Conservation (phyloP, 1,284 basidiomycete genomes). For the Tilletia setariae region DNA sequence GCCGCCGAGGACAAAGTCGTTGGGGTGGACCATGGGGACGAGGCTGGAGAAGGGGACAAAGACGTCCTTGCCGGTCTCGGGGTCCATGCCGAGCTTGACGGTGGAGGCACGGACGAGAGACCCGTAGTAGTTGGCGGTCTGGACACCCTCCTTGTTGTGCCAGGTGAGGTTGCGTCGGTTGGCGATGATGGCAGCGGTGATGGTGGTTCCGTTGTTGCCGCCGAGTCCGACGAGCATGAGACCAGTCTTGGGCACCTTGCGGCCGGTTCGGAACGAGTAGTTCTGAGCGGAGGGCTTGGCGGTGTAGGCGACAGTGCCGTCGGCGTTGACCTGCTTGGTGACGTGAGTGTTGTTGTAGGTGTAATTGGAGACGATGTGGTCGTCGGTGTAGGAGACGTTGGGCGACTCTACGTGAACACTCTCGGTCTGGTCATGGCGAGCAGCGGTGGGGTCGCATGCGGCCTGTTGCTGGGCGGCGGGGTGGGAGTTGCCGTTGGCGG, state of each 20-base stretch:
- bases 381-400: constrained; percentile 47
- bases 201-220: constrained; percentile 94
- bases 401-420: constrained; percentile 51
- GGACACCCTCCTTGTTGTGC: constrained; percentile 87
- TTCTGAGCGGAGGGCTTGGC: constrained; percentile 47
- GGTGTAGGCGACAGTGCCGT: constrained; percentile 48
- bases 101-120: constrained; percentile 86
- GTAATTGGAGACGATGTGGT: constrained; percentile 47
- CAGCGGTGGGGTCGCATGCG: constrained; percentile 49
- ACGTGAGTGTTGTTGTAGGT: constrained; percentile 53
- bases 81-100: constrained; percentile 82
- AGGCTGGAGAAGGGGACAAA: constrained; percentile 89
- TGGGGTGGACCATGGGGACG: constrained; percentile 96
- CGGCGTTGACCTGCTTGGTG: constrained; percentile 38
- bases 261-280: constrained; percentile 82
- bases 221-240: constrained; percentile 95
- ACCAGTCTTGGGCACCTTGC: constrained; percentile 85
- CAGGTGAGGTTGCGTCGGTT: constrained; percentile 92
- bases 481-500: constrained; percentile 23
- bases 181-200: constrained; percentile 90
- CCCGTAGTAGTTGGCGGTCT: constrained; percentile 83
- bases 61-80: constrained; percentile 80
- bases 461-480: constrained; percentile 18
- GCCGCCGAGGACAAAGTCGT: constrained; percentile 92
- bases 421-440: constrained; percentile 49